These are phyloP conservation scores for Trichoderma sp. DNA, from an alignment of 2,329 filamentous ascomycete genomes.

Conservation along the genomic window DNA sequence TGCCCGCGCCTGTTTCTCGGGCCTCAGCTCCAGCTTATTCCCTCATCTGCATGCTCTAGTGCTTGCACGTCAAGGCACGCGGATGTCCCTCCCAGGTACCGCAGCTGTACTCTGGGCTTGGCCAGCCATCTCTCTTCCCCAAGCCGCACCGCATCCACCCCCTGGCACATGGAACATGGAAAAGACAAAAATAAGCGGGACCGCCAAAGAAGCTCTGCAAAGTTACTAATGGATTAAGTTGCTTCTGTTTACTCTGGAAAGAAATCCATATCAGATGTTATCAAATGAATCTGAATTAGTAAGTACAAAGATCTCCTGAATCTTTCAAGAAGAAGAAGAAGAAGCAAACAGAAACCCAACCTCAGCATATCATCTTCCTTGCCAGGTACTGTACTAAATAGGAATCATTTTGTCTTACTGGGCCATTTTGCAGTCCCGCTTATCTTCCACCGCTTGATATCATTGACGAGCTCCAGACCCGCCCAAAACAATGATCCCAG, in stretches of 20 bases:
- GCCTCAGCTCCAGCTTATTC: constrained; percentile 8
- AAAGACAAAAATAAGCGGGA: background rate
- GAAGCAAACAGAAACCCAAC: background rate
- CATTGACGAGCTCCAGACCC: background rate
- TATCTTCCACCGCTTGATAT: background rate
- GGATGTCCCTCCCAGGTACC: background rate
- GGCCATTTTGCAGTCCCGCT: background rate
- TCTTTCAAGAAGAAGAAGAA: background rate
- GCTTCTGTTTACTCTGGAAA: background rate
- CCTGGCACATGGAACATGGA: constrained; percentile 21
- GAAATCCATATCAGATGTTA: no score
- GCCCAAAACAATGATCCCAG: constrained; percentile 14
- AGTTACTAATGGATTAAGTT: background rate
- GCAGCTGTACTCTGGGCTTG: background rate
- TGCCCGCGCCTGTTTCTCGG: background rate
- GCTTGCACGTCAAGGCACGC: background rate
- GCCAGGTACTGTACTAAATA: background rate
- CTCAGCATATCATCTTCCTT: background rate
- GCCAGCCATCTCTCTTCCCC: background rate
- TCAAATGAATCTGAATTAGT: no score
- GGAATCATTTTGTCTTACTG: background rate
- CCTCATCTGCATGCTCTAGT: constrained; percentile 12
- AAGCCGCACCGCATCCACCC: constrained; percentile 10
- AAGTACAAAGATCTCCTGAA: no score
- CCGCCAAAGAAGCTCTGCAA: background rate